Evolutionary conservation across 108 stramenopile genomes (phyloP), one percentile per base, ranked within the genome.

Genomic region (Pseudonitzschia delicatissima): DNA sequence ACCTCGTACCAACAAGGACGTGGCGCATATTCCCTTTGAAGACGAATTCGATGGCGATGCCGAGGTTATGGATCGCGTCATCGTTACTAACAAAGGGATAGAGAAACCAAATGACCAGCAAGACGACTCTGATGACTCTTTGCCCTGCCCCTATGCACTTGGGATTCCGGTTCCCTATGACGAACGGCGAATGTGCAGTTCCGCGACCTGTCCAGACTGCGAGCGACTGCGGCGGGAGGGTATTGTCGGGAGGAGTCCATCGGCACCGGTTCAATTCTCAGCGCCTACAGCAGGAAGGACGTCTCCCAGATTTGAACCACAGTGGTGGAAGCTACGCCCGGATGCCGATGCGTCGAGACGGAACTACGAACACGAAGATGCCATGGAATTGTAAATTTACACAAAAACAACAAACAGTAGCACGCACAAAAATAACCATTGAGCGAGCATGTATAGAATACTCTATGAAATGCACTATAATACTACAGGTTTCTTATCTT

Each of bases 121-220:
- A 18, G 5, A 45, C 45, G 53, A 55, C 11, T 33, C 53, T 5
- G 53, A 55, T 2, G 12, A n/a, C 32, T 25, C 31, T 11, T 7
- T 55, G n/a, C 13, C 53, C 11, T 31, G 32, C 31, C 32, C 53
- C n/a, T 31, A 33, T 28, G 53, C 15, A 1, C 2, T 12, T 9
- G 53, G 31, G 6, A 13, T 3, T 13, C 27, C 20, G 5, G 32
- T n/a, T 28, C 29, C 29, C 17, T 31, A 28, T n/a, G 53, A 72
- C 64, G 50, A 58, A 27, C 32, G 5, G 17, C 35, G 47, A 29
- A 48, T 57, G 36, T 79, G 78, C 57, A 66, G 62, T 42, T 73
- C 78, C 34, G 64, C 78, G 8, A 79, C 72, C 29, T 79, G 78
- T 47, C 68, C 73, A 20, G 33, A 61, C 8, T 79, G 78, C 31